phyloP scores from a whole-genome alignment of 83 land plant genomes.

The Picea engelmannii region DNA sequence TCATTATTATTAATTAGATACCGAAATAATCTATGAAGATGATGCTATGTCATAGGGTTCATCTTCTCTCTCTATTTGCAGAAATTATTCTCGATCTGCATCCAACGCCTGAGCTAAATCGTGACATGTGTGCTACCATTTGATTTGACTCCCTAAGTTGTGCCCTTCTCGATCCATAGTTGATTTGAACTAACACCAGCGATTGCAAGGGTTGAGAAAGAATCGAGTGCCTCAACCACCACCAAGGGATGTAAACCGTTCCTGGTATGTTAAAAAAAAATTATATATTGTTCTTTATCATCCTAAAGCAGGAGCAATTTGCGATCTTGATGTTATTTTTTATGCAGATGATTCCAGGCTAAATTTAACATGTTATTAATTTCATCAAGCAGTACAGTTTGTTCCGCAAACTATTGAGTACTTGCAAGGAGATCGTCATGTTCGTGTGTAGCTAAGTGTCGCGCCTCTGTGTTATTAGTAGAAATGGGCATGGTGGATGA shows the following conservation, averaged over 20 bases:
- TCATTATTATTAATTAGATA: neutral
- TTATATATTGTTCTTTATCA: neutral
- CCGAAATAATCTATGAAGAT: neutral
- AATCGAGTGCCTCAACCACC: conserved; percentile 36
- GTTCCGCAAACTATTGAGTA: neutral
- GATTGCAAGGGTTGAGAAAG: conserved; percentile 21
- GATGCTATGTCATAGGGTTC: conserved; percentile 3
- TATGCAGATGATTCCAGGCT: neutral
- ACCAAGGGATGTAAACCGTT: conserved; percentile 28
- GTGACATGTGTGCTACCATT: too few relatives aligned
- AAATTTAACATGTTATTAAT: neutral
- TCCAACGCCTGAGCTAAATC: too few relatives aligned
- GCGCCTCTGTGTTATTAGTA: too few relatives aligned
- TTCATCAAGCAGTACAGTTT: neutral
- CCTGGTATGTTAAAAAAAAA: conserved; percentile 12
- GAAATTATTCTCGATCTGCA: too few relatives aligned
- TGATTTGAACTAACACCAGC: too few relatives aligned
- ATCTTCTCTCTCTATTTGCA: too few relatives aligned
- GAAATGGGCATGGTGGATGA: too few relatives aligned
- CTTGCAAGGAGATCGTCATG: too few relatives aligned
- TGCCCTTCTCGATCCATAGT: too few relatives aligned
- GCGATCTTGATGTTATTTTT: neutral
- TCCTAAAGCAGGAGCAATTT: neutral
- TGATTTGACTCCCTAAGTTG: too few relatives aligned
- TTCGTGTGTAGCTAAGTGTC: too few relatives aligned